These are phyloP conservation scores for Didymella sp. DNA, from an alignment of 2,329 filamentous ascomycete genomes.

Conservation along the genomic window DNA sequence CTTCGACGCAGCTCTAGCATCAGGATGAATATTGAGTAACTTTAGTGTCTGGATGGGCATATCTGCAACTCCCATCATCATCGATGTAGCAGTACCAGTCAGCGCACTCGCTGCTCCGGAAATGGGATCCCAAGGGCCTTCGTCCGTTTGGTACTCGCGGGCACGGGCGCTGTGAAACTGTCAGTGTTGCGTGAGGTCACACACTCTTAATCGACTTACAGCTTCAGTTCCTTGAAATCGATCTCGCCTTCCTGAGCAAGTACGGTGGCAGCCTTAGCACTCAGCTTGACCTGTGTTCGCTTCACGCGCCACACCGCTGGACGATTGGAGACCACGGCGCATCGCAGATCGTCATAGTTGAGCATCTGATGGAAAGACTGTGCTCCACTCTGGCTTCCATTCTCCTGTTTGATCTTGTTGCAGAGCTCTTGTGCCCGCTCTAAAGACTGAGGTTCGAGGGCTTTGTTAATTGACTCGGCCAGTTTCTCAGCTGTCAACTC, in stretches of 20 bases:
- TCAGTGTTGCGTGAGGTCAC: conserved; percentile 14
- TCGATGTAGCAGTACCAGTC: conserved; percentile 79
- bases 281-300: conserved; percentile 47
- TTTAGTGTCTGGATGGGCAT: conserved; percentile 64
- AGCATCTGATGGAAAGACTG: conserved; percentile 50
- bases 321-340: conserved; percentile 40
- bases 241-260: conserved; percentile 48
- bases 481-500: conserved; percentile 50
- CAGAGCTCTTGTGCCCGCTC: conserved; percentile 48
- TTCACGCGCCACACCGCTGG: conserved; percentile 51
- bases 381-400: conserved; percentile 48
- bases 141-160: conserved; percentile 50
- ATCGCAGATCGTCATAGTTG: conserved; percentile 49
- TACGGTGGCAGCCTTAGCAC: conserved; percentile 48
- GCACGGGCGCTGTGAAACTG: conserved; percentile 40
- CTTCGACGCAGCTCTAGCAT: conserved; percentile 31
- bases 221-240: conserved; percentile 47
- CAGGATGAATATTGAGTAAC: conserved; percentile 55
- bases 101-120: conserved; percentile 72
- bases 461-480: conserved; percentile 48
- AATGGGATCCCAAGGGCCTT: conserved; percentile 51
- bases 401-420: conserved; percentile 48
- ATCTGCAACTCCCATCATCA: conserved; percentile 84
- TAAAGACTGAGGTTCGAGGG: conserved; percentile 47
- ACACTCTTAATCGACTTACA: conserved; percentile 34